Conservation (phyloP, 768 basidiomycete species). For the Pholiota microspora region DNA sequence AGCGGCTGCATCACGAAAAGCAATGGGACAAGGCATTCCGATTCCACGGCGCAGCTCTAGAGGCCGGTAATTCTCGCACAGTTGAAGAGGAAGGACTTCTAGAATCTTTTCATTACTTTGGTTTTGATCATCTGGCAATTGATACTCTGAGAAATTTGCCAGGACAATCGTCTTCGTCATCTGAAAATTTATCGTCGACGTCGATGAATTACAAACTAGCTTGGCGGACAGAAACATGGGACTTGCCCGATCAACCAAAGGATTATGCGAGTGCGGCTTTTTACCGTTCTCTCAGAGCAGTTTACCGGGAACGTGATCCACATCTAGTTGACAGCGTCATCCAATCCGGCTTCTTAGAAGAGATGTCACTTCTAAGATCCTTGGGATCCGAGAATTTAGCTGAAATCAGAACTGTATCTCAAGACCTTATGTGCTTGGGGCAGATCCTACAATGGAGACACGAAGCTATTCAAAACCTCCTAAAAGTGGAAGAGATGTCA, state of each 20-base stretch:
- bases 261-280: conserved; percentile 54
- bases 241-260: conserved; percentile 67
- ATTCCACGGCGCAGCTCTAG: conserved; percentile 83
- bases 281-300: conserved; percentile 76
- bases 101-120: conserved; percentile 83
- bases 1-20: conserved; percentile 87
- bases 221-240: conserved; percentile 96
- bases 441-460: conserved; percentile 71
- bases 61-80: conserved; percentile 47
- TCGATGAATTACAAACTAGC: conserved; percentile 76
- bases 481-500: conserved; percentile 31
- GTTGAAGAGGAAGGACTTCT: conserved; percentile 63
- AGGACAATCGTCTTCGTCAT: conserved; percentile 23
- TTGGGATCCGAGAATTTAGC: conserved; percentile 80
- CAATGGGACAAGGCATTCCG: conserved; percentile 91
- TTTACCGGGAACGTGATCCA: conserved; percentile 75
- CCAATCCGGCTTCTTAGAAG: conserved; percentile 48
- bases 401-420: conserved; percentile 66
- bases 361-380: conserved; percentile 60
- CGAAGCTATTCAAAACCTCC: conserved; percentile 28
- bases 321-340: conserved; percentile 46
- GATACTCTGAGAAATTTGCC: conserved; percentile 50
- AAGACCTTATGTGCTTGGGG: conserved; percentile 76
- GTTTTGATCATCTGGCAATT: conserved; percentile 87
- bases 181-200: conserved; percentile 35